Evolutionary conservation across 306 rosid species (phyloP), one percentile per base, ranked within the genome.

Genomic region (Rosa lucieae): DNA sequence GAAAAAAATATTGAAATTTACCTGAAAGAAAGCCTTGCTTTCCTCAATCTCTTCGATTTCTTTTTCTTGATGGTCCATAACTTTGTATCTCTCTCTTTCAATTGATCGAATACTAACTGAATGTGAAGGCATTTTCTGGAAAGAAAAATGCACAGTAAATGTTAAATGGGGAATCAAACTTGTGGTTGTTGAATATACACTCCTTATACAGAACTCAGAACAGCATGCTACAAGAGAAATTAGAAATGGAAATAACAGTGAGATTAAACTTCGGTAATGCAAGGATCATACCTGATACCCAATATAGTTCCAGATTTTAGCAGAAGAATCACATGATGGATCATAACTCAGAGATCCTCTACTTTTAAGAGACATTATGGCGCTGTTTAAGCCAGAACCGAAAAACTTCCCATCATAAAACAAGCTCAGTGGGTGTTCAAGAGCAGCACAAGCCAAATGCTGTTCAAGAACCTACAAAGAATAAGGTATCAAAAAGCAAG

Each of bases 21-120:
- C 99, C 97, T 91, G 99, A 85, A 92, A 92, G 87, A 94, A 94
- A 83, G 92, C 97, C 86, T 74, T 92, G 95, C 97, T 92, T 87
- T 94, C 99, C 86, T 94, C 99, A 67, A 94, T 89, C 89, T 94
- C 99, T 88, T 94, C 97, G 82, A 92, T 85, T 84, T 83, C 61
- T 23, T 91, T 77, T 35, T 46, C 87, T 53, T 68, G 79, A 82
- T 87, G 83, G 82, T 92, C 95, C 78, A 88, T 79, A 72, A 94
- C 93, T 79, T 84, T 83, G 75, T 91, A 91, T 80, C 88, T 91
- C 77, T 87, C 82, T 52, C 86, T 79, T 80, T 94, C 99, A 76
- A 94, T 92, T 47, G 99, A 92, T 52, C 97, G 91, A 79, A 94
- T 91, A 76, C 89, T 89, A 75, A 94, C 88, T 21, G 83, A 87